Conservation (phyloP, 257 asterid genomes). For the Catharanthus roseus region DNA sequence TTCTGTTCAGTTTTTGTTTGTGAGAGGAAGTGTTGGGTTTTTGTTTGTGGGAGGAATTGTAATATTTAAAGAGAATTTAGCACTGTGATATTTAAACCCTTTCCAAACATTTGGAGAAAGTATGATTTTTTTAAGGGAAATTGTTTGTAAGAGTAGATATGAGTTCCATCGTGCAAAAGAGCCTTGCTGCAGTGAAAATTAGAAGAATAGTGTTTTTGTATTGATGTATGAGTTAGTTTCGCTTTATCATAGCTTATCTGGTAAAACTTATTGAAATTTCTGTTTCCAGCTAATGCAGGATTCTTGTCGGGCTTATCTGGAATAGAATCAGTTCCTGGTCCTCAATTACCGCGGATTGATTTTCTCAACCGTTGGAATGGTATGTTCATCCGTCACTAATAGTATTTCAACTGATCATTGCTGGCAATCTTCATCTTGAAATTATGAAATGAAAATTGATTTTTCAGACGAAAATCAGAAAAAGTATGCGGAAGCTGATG, state of each 20-base stretch:
- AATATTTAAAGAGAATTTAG: too few species aligned
- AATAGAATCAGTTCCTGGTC: constrained; percentile 90
- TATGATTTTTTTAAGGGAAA: too few species aligned
- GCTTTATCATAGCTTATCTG: neutral
- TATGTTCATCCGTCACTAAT: constrained; percentile 15
- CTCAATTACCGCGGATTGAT: constrained; percentile 74
- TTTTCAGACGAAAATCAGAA: constrained; percentile 84
- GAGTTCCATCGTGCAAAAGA: too few species aligned
- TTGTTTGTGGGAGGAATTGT: too few species aligned
- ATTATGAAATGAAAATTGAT: constrained; percentile 3
- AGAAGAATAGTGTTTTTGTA: neutral
- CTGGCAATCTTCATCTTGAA: constrained; percentile 5
- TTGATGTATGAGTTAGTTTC: neutral
- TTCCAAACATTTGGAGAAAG: too few species aligned
- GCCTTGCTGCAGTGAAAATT: neutral
- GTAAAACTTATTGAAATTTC: neutral
- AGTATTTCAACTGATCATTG: constrained; percentile 3
- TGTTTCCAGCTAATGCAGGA: constrained; percentile 88
- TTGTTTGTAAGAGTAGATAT: too few species aligned
- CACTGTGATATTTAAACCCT: too few species aligned
- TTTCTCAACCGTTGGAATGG: constrained; percentile 79
- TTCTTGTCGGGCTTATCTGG: constrained; percentile 74
- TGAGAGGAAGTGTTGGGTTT: too few species aligned
- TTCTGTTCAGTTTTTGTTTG: too few species aligned
- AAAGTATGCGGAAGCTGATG: constrained; percentile 75